Evolutionary conservation across 2,329 filamentous ascomycete genomes (phyloP).

Genomic region (Domatiomyces globalis): DNA sequence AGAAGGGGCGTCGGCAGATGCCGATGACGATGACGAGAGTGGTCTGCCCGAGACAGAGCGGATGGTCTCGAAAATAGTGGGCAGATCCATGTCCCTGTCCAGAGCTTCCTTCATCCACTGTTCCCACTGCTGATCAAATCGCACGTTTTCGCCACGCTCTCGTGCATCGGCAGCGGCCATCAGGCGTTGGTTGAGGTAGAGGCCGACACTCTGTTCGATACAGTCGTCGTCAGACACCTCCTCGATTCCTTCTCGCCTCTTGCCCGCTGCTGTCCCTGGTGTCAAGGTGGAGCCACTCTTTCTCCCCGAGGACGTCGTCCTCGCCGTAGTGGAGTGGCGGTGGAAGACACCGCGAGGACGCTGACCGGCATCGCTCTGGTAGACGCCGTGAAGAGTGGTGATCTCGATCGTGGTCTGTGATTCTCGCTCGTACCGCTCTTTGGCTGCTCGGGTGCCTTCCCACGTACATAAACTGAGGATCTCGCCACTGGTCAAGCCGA

Average conservation of each 20-base stretch:
- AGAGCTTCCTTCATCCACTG: slow-evolving; percentile 45
- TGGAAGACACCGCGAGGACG: slow-evolving; percentile 1
- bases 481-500: slow-evolving; percentile 44
- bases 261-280: neutral
- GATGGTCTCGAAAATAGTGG: neutral
- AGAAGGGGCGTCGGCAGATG: neutral
- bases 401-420: slow-evolving; percentile 46
- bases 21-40: neutral
- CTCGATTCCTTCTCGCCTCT: slow-evolving; percentile 1
- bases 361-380: slow-evolving; percentile 30
- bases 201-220: slow-evolving; percentile 37
- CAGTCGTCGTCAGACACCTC: slow-evolving; percentile 30
- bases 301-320: slow-evolving; percentile 12
- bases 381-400: slow-evolving; percentile 46
- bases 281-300: slow-evolving; percentile 10
- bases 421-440: slow-evolving; percentile 36
- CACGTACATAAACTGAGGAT: slow-evolving; percentile 50
- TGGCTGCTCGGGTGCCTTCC: slow-evolving; percentile 36
- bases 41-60: neutral
- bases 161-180: slow-evolving; percentile 40
- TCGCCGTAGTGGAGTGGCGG: neutral
- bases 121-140: slow-evolving; percentile 37
- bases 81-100: slow-evolving; percentile 22
- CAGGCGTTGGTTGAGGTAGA: slow-evolving; percentile 38
- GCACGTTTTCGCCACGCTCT: slow-evolving; percentile 31